phyloP scores from a whole-genome alignment of 495 filamentous ascomycete genomes.

The Penicillium waksmanii region DNA sequence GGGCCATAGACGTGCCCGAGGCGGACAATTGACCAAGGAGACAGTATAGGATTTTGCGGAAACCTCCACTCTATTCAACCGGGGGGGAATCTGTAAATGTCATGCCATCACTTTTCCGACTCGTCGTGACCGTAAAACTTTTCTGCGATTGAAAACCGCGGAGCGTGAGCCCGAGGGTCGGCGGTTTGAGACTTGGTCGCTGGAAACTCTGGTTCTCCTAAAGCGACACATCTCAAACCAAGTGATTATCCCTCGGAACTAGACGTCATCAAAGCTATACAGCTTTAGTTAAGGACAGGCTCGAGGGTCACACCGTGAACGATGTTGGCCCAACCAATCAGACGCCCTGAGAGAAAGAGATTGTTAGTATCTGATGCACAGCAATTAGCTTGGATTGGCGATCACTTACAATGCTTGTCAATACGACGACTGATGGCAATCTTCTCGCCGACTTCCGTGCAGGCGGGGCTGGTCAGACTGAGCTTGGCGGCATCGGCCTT shows the following conservation, averaged over 20 bases:
- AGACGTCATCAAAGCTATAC: conserved; percentile 22
- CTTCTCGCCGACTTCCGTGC: conserved; percentile 95
- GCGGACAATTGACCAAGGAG: conserved; percentile 18
- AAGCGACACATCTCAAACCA: conserved; percentile 11
- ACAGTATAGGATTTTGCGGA: conserved; percentile 19
- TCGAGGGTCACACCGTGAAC: conserved; percentile 60
- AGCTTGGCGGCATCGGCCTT: conserved; percentile 97
- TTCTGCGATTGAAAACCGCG: conserved; percentile 26
- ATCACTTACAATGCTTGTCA: conserved; percentile 63
- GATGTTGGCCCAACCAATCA: conserved; percentile 97
- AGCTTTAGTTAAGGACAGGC: conserved; percentile 51
- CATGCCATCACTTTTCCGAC: conserved; percentile 37
- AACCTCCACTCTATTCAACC: conserved; percentile 31
- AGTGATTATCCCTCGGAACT: conserved; percentile 14
- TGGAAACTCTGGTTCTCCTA: conserved; percentile 10
- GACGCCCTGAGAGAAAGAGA: conserved; percentile 73
- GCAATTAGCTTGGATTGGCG: too few species aligned
- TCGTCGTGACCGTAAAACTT: conserved; percentile 42
- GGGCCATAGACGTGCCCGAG: conserved; percentile 11
- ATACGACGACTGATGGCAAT: conserved; percentile 94
- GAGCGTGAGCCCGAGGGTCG: conserved; percentile 24
- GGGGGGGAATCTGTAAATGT: conserved; percentile 38
- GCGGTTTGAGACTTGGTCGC: conserved; percentile 14
- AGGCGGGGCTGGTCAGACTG: conserved; percentile 83
- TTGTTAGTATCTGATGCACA: background rate